Evolutionary conservation across 257 asterid species (phyloP).

Genomic region (Marsdenia floribunda): DNA sequence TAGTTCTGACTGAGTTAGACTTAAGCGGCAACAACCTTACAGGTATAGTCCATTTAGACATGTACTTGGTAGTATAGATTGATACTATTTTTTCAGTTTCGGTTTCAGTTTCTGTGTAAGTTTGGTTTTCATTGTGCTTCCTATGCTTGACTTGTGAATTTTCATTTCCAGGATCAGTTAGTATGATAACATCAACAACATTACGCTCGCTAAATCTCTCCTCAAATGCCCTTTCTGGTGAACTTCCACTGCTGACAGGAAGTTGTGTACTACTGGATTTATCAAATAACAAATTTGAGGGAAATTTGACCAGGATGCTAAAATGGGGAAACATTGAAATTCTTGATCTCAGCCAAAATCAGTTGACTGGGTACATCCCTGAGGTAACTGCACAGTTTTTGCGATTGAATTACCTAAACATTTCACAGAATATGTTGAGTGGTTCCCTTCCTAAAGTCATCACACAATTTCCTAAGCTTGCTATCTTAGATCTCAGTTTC

Average conservation of each 20-base stretch:
- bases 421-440: conserved; percentile 57
- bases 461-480: conserved; percentile 60
- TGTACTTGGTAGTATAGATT: not conserved
- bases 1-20: conserved; percentile 73
- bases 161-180: conserved; percentile 49
- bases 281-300: conserved; percentile 68
- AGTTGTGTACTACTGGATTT: conserved; percentile 68
- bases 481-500: conserved; percentile 75
- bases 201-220: conserved; percentile 68
- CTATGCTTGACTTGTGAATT: not conserved
- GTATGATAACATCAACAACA: conserved; percentile 83
- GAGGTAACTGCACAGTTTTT: conserved; percentile 74
- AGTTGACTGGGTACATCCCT: conserved; percentile 60
- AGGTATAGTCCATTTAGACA: conserved; percentile 37
- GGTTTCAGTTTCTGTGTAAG: not conserved
- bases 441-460: conserved; percentile 65
- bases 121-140: not conserved
- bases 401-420: conserved; percentile 70
- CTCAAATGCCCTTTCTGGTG: conserved; percentile 74
- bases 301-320: conserved; percentile 56
- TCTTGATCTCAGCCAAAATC: conserved; percentile 82
- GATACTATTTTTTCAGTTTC: not conserved
- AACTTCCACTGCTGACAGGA: conserved; percentile 76
- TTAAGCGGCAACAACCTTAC: conserved; percentile 81
- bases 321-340: conserved; percentile 85